Evolutionary conservation across 805 yeast species (phyloP).

Genomic region (Candida dajiaensis): DNA sequence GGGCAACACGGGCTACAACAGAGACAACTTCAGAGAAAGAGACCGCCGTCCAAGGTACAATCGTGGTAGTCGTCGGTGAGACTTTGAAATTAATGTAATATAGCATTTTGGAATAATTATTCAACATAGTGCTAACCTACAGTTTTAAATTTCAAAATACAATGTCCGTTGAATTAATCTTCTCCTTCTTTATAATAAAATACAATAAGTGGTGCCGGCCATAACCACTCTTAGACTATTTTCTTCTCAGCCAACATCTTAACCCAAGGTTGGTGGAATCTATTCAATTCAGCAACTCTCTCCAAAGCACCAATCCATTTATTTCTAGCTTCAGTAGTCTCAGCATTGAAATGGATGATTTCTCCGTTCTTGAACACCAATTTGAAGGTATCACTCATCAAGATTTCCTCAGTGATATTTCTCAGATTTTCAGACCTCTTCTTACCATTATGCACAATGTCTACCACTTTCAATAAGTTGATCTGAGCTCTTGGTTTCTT

Average conservation of each 20-base stretch:
- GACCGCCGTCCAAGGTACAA: constrained; percentile 15
- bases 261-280: constrained; percentile 60
- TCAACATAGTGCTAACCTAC: neutral
- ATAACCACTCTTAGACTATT: neutral
- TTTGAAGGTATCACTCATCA: constrained; percentile 70
- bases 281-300: constrained; percentile 47
- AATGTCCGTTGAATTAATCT: neutral
- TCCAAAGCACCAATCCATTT: constrained; percentile 63
- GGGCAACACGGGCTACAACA: constrained; percentile 1
- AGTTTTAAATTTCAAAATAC: neutral
- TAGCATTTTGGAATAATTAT: neutral
- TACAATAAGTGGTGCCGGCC: neutral
- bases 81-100: neutral
- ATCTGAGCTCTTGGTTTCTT: constrained; percentile 70
- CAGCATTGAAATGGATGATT: constrained; percentile 80
- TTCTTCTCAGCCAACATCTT: constrained; percentile 29
- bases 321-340: constrained; percentile 50
- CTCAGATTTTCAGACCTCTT: constrained; percentile 31
- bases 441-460: constrained; percentile 28
- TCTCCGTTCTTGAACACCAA: constrained; percentile 76
- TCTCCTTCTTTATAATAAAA: neutral
- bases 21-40: constrained; percentile 19
- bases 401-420: constrained; percentile 65
- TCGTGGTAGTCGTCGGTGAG: constrained; percentile 14
- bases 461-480: constrained; percentile 62